A percentile compares a stretch with the other conserved stretches of the same genome.
Evolutionary conservation across 148 eudicot species (phyloP).

Genomic region (Rhododendron mucronatum): DNA sequence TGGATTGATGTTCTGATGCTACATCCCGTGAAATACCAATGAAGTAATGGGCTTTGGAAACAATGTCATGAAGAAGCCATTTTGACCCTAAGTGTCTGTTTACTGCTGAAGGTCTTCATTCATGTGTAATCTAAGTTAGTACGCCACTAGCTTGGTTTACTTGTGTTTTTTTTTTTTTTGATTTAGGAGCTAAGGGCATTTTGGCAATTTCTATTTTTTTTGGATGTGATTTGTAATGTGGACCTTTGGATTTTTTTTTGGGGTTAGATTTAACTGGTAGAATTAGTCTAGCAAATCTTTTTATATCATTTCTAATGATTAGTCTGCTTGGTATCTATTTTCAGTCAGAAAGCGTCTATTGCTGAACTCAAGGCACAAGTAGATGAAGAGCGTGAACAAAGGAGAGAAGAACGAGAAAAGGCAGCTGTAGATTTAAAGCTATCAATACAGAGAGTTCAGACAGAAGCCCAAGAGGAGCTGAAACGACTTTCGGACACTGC

Average conservation of each 20-base stretch:
- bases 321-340: conserved; percentile 18
- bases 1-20: not conserved
- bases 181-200: not conserved
- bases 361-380: conserved; percentile 61
- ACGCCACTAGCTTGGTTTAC: not conserved
- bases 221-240: not conserved
- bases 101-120: not conserved
- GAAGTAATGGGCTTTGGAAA: not conserved
- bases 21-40: not conserved
- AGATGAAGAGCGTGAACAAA: conserved; percentile 90
- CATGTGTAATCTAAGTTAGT: not conserved
- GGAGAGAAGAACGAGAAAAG: conserved; percentile 87
- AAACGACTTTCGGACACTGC: conserved; percentile 63
- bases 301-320: not conserved
- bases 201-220: not conserved
- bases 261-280: not conserved
- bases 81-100: not conserved
- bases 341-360: conserved; percentile 80
- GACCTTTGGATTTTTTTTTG: not conserved
- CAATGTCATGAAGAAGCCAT: not conserved
- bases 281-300: not conserved
- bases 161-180: not conserved
- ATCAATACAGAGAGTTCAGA: conserved; percentile 66
- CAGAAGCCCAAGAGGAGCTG: conserved; percentile 81
- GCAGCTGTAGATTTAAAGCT: conserved; percentile 59